phyloP scores from a whole-genome alignment of 2,329 filamentous ascomycete genomes.

The Pyricularia sp. region DNA sequence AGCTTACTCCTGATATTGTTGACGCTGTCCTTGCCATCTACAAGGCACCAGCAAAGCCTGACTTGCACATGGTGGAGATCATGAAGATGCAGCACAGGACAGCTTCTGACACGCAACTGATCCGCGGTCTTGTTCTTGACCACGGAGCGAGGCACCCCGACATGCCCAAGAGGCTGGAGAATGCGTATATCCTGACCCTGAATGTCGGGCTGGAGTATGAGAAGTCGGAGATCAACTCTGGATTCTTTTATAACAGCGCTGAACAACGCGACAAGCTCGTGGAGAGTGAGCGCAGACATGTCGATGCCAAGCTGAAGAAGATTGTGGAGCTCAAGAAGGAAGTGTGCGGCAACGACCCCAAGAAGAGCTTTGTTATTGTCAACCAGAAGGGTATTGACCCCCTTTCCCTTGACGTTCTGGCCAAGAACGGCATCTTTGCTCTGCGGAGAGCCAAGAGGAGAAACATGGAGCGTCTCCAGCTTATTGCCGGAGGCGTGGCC shows the following conservation, averaged over 20 bases:
- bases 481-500: constrained; percentile 79
- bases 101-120: constrained; percentile 89
- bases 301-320: constrained; percentile 92
- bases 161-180: constrained; percentile 94
- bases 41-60: constrained; percentile 77
- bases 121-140: constrained; percentile 82
- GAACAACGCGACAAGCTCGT: constrained; percentile 97
- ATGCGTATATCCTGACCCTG: constrained; percentile 86
- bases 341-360: constrained; percentile 83
- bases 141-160: constrained; percentile 94
- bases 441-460: constrained; percentile 89
- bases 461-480: constrained; percentile 97
- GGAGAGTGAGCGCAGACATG: constrained; percentile 89
- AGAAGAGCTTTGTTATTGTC: constrained; percentile 94
- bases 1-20: constrained; percentile 88
- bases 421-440: constrained; percentile 96
- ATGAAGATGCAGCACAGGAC: constrained; percentile 99
- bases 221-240: constrained; percentile 97
- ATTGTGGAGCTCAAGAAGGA: constrained; percentile 98
- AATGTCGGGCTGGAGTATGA: constrained; percentile 98
- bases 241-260: constrained; percentile 96
- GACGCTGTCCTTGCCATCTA: constrained; percentile 94
- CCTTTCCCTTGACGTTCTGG: constrained; percentile 84
- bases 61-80: constrained; percentile 98
- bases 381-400: constrained; percentile 99